Base-by-base conservation (phyloP, 306 rosid species). In the Clitoria ternatea region DNA sequence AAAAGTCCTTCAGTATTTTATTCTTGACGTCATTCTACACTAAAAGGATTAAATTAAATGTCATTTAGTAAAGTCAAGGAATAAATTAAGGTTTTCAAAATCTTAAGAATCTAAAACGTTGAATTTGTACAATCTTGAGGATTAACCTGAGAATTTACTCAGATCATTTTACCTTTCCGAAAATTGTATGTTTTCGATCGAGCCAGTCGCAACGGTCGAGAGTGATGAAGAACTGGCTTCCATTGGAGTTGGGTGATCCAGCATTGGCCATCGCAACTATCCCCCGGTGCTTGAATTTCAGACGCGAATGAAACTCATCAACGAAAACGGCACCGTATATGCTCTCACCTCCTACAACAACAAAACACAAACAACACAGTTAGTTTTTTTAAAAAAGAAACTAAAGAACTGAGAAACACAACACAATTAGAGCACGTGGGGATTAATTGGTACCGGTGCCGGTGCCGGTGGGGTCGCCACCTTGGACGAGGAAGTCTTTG, bases 211-310 rank as follows among this genome's bases (percentile, higher is more conserved):
- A 84, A 1, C 96, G 85, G 33, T 85, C 91, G 32, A 91, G 89
- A 37, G 96, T 83, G 39, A 94, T 43, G 64, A 91, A 91, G 79
- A 87, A 94, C 79, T 91, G 97, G 59, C 96, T 91, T 79, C 96
- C 97, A 83, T 94, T 94, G 17, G 97, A 83, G 77, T 94, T 72
- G 0, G 89, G 79, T 0, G 88, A 40, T n/a, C 96, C 92, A 4
- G 92, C 35, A 81, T 83, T 90, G 15, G 98, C 98, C 89, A 92
- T 88, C 15, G 98, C 97, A 32, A 90, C 96, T 63, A 89, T 69
- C 40, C 97, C 98, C 49, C 96, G 80, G 53, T 94, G 97, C 84
- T 94, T 94, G 75, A 94, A 94, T 79, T 92, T 87, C 49, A 91
- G 47, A 47, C 97, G 92, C 7, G 99, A 91, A 63, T 89, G 97